Evolutionary conservation across 192 early-diverging fungal genomes (phyloP).

Genomic region (Chytriomyces confervae): DNA sequence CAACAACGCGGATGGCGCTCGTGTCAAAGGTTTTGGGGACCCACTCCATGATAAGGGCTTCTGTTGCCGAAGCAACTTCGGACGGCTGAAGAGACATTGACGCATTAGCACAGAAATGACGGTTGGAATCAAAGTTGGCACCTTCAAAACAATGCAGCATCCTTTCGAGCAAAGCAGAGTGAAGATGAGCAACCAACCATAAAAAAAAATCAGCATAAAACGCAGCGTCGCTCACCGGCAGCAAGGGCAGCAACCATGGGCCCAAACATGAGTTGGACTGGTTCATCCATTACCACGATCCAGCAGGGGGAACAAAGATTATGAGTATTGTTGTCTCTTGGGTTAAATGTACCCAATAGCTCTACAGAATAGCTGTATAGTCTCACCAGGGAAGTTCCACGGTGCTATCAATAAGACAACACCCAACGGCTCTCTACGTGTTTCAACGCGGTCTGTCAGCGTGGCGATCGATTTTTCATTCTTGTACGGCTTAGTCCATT

Average conservation of each 20-base stretch:
- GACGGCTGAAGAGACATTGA: conserved; percentile 71
- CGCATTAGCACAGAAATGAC: neutral
- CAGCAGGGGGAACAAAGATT: neutral
- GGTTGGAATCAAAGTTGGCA: neutral
- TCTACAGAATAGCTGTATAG: neutral
- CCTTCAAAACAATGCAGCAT: conserved; percentile 68
- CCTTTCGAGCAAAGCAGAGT: conserved; percentile 46
- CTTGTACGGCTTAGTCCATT: conserved; percentile 39
- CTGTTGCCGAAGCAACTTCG: conserved; percentile 72
- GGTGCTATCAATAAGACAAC: conserved; percentile 69
- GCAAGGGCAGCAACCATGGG: conserved; percentile 85
- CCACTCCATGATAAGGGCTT: conserved; percentile 63
- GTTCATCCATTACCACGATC: conserved; percentile 24
- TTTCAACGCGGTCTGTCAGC: conserved; percentile 22
- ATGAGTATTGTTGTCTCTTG: neutral
- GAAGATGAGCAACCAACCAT: no score
- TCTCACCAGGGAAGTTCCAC: conserved; percentile 35
- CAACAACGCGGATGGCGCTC: conserved; percentile 65
- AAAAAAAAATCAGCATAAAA: no score
- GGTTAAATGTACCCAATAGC: neutral
- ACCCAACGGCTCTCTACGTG: conserved; percentile 73
- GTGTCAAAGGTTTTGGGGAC: conserved; percentile 80
- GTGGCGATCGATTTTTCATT: conserved; percentile 10
- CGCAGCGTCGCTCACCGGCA: conserved; percentile 70
- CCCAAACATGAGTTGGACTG: conserved; percentile 65